Evolutionary conservation across 2,329 filamentous ascomycete genomes (phyloP), one percentile per base, ranked within the genome.

Genomic region (Chrysosphaeria jannelii): DNA sequence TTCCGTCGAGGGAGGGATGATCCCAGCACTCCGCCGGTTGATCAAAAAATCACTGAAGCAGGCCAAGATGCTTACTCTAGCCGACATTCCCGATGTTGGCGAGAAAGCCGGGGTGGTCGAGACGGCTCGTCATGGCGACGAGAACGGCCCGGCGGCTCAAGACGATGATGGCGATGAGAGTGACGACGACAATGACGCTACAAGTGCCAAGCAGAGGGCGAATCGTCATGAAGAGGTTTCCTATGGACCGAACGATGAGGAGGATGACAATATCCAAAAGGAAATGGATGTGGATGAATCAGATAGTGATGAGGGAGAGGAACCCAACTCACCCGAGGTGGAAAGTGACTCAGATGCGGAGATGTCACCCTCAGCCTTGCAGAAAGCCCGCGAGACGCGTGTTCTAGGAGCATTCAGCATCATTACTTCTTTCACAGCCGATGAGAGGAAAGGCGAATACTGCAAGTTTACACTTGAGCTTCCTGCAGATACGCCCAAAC

Each of bases 171-270:
- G 65, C 21, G 66, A 70, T 19, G 69, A 72, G 27, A 60, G 66
- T n/a, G 67, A 64, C 14, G 75, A 65, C 21, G 79, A 85, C 25
- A 66, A 64, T 27, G 74, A 88, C 38, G 75, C 60, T 23, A 79
- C 64, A 4, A 62, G 57, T 30, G 62, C 61, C 34, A 88, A 76
- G 46, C 57, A 65, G 36, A 62, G 58, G 35, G 61, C 64, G 21
- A 85, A 89, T 40, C 66, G 72, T 19, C 52, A 57, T 24, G 72
- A 90, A 43, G 72, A 69, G 14, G 66, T 81, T 3, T 85, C 76
- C 9, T 93, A 91, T 34, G 81, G 76, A 19, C 74, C 68, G 16
- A 88, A 89, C 22, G 85, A 93, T 38, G 79, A 90, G 5, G 81
- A 81, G 4, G 85, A 93, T 37, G 60, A 75, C 33, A 65, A 57